Conservation (phyloP, 2,329 filamentous ascomycete genomes). For the Fusarium liriodendri region DNA sequence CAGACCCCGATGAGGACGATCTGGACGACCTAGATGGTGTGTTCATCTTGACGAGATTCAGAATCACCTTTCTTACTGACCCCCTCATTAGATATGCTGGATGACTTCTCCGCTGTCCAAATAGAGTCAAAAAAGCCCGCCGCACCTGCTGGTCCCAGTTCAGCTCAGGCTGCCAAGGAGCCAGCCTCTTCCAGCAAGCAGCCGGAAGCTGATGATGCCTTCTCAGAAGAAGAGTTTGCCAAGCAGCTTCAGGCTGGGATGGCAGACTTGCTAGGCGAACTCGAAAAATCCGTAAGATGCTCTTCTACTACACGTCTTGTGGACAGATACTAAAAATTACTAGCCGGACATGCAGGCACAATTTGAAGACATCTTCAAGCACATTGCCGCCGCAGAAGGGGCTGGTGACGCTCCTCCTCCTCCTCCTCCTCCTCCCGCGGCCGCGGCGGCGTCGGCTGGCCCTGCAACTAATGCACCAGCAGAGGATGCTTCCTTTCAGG, state of each 20-base stretch:
- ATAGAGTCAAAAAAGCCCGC: constrained; percentile 49
- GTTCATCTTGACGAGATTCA: background rate
- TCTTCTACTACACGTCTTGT: background rate
- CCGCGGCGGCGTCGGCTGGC: constrained; percentile 28
- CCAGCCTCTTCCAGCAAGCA: constrained; percentile 39
- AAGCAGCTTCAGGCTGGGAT: constrained; percentile 91
- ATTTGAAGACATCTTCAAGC: constrained; percentile 82
- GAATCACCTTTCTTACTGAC: constrained; percentile 16
- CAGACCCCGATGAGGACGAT: constrained; percentile 93
- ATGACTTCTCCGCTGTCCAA: constrained; percentile 83
- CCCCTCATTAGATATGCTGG: constrained; percentile 79
- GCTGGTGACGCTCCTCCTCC: constrained; percentile 33
- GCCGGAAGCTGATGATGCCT: constrained; percentile 51
- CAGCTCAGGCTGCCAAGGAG: constrained; percentile 50
- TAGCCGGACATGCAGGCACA: constrained; percentile 80
- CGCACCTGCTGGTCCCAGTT: constrained; percentile 43
- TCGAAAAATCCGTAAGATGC: constrained; percentile 68
- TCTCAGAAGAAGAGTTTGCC: constrained; percentile 82
- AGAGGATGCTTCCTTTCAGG: constrained; percentile 81
- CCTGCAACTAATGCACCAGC: constrained; percentile 50
- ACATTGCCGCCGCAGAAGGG: constrained; percentile 68
- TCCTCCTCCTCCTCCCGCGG: constrained; percentile 20
- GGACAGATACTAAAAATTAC: background rate
- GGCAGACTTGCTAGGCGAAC: constrained; percentile 81
- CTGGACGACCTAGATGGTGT: constrained; percentile 90